phyloP scores from a whole-genome alignment of 2,329 filamentous ascomycete genomes.

The Gaeumannomyces sp. region DNA sequence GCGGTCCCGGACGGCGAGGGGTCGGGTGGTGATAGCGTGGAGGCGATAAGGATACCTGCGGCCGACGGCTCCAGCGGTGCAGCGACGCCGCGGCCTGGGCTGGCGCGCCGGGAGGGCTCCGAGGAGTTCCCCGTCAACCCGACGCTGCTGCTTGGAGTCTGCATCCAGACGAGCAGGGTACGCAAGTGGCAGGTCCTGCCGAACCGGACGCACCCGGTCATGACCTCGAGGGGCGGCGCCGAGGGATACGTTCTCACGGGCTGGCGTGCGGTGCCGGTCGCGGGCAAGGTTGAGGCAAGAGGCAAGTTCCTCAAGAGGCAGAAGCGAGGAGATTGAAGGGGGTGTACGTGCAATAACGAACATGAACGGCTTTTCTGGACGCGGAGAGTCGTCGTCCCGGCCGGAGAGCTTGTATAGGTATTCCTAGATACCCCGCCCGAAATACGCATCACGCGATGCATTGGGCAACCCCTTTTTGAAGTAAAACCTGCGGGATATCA shows the following conservation, averaged over 20 bases:
- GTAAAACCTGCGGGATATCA: neutral
- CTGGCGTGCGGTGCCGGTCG: slow-evolving; percentile 71
- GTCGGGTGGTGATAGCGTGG: slow-evolving; percentile 2
- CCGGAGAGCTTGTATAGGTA: neutral
- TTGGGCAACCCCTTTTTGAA: neutral
- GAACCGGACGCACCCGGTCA: slow-evolving; percentile 84
- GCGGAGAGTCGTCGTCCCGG: neutral
- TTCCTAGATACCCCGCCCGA: neutral
- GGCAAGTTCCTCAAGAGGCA: slow-evolving; percentile 66
- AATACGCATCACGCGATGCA: neutral
- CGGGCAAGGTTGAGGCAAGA: slow-evolving; percentile 74
- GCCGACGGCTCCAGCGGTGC: slow-evolving; percentile 36
- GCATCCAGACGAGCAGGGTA: slow-evolving; percentile 73
- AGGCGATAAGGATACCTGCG: slow-evolving; percentile 43
- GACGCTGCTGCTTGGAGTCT: slow-evolving; percentile 70
- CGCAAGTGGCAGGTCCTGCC: slow-evolving; percentile 87
- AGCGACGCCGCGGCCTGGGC: slow-evolving; percentile 24
- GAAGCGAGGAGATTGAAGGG: slow-evolving; percentile 39
- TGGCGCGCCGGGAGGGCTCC: slow-evolving; percentile 52
- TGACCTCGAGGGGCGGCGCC: slow-evolving; percentile 81
- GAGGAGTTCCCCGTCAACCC: slow-evolving; percentile 85
- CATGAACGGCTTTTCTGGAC: neutral
- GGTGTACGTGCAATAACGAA: too few relatives aligned
- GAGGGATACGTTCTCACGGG: slow-evolving; percentile 89
- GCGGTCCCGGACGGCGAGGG: slow-evolving; percentile 1